phyloP scores from a whole-genome alignment of 106 monocot species.

The Iris macrosiphon region DNA sequence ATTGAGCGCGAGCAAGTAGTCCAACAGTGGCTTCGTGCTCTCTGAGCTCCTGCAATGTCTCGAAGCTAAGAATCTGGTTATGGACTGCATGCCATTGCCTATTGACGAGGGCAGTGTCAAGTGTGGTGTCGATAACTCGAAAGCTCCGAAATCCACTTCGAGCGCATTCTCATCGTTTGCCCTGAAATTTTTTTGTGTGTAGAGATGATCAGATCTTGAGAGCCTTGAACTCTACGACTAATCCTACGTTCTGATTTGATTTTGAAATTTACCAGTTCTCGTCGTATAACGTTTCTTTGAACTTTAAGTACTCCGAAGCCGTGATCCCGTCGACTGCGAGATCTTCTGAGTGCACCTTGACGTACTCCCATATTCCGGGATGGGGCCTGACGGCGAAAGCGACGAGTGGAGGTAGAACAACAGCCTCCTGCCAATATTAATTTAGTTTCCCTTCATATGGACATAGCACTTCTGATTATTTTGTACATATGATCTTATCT shows the following conservation, averaged over 20 bases:
- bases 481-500: too few species aligned
- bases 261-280: constrained; percentile 52
- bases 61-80: constrained; percentile 51
- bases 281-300: constrained; percentile 72
- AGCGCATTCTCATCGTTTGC: constrained; percentile 79
- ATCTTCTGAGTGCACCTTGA: constrained; percentile 72
- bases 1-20: constrained; percentile 67
- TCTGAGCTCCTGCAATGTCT: constrained; percentile 33
- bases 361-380: constrained; percentile 93
- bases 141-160: constrained; percentile 84
- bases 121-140: constrained; percentile 54
- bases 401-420: constrained; percentile 65
- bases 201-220: neutral
- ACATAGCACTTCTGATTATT: too few species aligned
- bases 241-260: neutral
- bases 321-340: constrained; percentile 71
- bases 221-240: too few species aligned
- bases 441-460: too few species aligned
- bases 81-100: constrained; percentile 67
- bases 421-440: constrained; percentile 60
- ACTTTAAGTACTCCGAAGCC: constrained; percentile 65
- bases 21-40: constrained; percentile 62
- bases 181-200: constrained; percentile 31
- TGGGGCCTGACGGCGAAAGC: constrained; percentile 75
- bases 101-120: constrained; percentile 76